Conservation (phyloP, 2,329 filamentous ascomycete species). For the Penicillium sclerotigenum region DNA sequence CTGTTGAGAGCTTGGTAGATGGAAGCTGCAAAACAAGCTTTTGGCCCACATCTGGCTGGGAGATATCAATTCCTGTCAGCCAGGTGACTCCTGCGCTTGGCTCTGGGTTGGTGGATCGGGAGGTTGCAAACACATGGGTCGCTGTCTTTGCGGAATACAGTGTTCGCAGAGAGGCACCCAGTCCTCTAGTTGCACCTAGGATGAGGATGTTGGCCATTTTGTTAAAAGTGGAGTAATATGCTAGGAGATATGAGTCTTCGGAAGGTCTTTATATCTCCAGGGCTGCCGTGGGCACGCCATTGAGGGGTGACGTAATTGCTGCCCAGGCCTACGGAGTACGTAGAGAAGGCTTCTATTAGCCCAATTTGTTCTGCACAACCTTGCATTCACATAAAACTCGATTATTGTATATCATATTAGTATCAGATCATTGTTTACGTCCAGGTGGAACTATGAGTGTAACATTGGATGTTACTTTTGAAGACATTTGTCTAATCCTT, state of each 20-base stretch:
- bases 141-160: conserved; percentile 52
- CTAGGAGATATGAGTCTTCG: neutral
- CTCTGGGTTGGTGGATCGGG: conserved; percentile 50
- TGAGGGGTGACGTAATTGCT: neutral
- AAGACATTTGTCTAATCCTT: neutral
- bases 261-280: neutral
- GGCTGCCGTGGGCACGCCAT: conserved; percentile 1
- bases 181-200: conserved; percentile 65
- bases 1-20: conserved; percentile 48
- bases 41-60: conserved; percentile 47
- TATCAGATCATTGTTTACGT: neutral
- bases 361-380: neutral
- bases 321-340: neutral
- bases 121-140: conserved; percentile 59
- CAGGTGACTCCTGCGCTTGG: conserved; percentile 49
- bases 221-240: neutral
- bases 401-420: no score
- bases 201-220: conserved; percentile 52
- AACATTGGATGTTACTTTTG: neutral
- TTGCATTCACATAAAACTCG: neutral
- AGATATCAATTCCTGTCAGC: conserved; percentile 59
- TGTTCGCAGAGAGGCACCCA: conserved; percentile 61
- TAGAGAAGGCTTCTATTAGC: neutral
- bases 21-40: conserved; percentile 49
- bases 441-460: neutral